Evolutionary conservation across 371 early-diverging fungal genomes (phyloP), one percentile per base, ranked within the genome.

Genomic region (Mortierella sp.): DNA sequence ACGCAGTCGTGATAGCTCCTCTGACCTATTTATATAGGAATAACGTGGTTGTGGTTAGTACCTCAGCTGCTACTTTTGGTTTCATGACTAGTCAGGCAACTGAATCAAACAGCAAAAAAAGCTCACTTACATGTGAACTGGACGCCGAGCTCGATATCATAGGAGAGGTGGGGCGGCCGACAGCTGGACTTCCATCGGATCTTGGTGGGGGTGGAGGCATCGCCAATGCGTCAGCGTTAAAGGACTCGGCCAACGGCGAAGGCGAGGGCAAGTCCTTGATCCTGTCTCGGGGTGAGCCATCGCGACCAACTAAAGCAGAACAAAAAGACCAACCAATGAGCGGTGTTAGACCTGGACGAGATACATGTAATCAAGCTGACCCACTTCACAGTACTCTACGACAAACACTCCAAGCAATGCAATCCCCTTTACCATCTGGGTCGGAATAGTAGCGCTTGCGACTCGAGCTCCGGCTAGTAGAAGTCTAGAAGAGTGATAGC

Each of bases 401-500:
- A n/a, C n/a, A n/a, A n/a, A n/a, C 8, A 26, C 10, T 31, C 48
- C 14, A 26, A 39, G 40, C 24, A 5, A 34, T 16, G 19, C 67
- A 31, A 4, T n/a, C 43, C 24, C 8, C 10, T n/a, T 10, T 26
- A 53, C 41, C 74, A 58, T 79, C 79, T 2, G 79, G 79, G 26
- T 79, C 79, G n/a, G n/a, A n/a, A 79, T 41, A n/a, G n/a, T 79
- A 70, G 43, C 79, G 79, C 70, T 79, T 79, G n/a, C 79, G 74
- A 16, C 79, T 66, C 3, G 69, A 70, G 24, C 70, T 65, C 24
- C 65, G 45, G 22, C 74, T 70, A 10, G 40, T 55, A 14, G 52
- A 22, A 8, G n/a, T 58, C 70, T 64, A 75, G 0, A 26, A 24
- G 22, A 11, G 31, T 34, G 39, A 34, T 39, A n/a, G 16, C 50